These are phyloP conservation scores for Ophiorrhiza pumila DNA, from an alignment of 257 asterid species.

Conservation along the genomic window DNA sequence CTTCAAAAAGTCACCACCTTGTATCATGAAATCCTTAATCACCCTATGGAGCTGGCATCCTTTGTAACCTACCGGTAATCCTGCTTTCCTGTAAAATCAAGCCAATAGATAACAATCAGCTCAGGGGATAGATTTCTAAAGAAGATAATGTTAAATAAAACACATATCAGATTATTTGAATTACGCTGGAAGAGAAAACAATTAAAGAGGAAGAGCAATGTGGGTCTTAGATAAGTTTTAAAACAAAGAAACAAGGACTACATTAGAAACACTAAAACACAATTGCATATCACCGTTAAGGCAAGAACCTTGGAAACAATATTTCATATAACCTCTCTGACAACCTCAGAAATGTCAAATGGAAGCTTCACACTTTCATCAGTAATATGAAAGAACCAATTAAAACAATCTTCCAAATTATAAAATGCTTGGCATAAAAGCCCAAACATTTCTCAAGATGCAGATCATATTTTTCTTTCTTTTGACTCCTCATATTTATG, in stretches of 20 bases:
- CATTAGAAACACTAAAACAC: too few species aligned
- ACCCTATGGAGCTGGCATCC: conserved; percentile 93
- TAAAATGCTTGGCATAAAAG: neutral
- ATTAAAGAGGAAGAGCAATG: neutral
- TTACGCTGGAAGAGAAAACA: neutral
- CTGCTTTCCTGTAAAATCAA: conserved; percentile 66
- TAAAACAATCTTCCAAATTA: neutral
- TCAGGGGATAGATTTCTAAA: neutral
- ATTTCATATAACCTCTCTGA: neutral
- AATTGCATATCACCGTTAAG: too few species aligned
- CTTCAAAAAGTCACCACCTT: conserved; percentile 97
- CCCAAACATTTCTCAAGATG: too few species aligned
- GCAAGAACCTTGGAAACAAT: neutral
- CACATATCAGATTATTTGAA: neutral
- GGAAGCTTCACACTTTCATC: neutral
- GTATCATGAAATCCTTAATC: conserved; percentile 94
- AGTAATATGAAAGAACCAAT: neutral
- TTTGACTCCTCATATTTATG: neutral
- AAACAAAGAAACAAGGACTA: neutral
- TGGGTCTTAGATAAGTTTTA: neutral
- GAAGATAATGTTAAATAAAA: conserved; percentile 1
- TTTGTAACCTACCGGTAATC: conserved; percentile 81
- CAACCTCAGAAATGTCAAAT: neutral
- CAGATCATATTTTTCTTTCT: neutral
- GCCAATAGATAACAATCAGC: conserved; percentile 20